Conservation (phyloP, 2,329 filamentous ascomycete species). For the Aspergillus sp. region DNA sequence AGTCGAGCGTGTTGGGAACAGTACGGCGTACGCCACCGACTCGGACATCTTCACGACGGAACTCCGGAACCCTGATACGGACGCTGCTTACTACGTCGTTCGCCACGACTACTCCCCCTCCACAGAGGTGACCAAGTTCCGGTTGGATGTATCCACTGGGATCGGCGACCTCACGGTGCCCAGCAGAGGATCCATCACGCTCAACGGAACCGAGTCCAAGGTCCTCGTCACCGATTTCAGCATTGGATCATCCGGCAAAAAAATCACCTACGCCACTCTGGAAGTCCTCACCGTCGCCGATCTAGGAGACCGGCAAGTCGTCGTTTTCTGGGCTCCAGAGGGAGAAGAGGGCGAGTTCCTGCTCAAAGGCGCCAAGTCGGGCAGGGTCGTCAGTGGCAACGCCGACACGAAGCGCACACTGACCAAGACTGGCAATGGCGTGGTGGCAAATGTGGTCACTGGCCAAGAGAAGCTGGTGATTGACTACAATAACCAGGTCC, state of each 20-base stretch:
- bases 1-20: too few relatives aligned
- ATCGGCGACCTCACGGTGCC: background rate
- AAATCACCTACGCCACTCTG: too few relatives aligned
- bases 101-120: background rate
- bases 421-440: background rate
- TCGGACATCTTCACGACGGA: too few relatives aligned
- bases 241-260: too few relatives aligned
- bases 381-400: too few relatives aligned
- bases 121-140: background rate
- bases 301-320: too few relatives aligned
- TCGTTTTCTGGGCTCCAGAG: too few relatives aligned
- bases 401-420: too few relatives aligned
- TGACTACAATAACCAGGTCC: background rate
- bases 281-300: too few relatives aligned
- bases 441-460: background rate
- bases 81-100: background rate
- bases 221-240: background rate
- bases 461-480: background rate
- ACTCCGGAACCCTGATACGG: background rate
- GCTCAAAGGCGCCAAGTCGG: too few relatives aligned
- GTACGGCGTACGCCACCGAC: too few relatives aligned
- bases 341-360: too few relatives aligned
- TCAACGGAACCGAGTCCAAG: background rate
- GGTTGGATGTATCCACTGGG: background rate
- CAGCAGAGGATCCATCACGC: background rate